These are phyloP conservation scores for Nannizziopsis arthrosporioides DNA, from an alignment of 2,329 filamentous ascomycete species.

Conservation along the genomic window DNA sequence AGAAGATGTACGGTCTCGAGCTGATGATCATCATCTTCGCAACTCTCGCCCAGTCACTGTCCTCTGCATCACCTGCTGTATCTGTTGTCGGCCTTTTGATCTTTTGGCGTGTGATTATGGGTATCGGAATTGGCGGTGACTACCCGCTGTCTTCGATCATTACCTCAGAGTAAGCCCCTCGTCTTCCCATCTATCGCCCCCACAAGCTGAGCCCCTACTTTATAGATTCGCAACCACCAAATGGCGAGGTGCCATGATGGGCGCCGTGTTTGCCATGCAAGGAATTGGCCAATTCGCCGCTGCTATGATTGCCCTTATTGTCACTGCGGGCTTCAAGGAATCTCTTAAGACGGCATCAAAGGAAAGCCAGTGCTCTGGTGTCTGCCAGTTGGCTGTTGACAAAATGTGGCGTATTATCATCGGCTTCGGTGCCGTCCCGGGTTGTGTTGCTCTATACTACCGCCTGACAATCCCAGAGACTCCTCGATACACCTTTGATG, in stretches of 20 bases:
- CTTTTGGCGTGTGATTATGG: conserved; percentile 75
- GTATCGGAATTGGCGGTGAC: conserved; percentile 68
- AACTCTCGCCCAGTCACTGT: conserved; percentile 59
- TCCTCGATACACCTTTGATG: conserved; percentile 76
- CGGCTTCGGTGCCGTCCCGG: conserved; percentile 69
- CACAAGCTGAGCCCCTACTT: not conserved
- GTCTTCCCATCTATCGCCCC: not conserved
- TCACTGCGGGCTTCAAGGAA: conserved; percentile 58
- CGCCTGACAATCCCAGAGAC: conserved; percentile 80
- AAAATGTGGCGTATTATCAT: conserved; percentile 81
- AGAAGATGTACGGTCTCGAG: conserved; percentile 75
- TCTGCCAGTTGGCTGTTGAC: conserved; percentile 61
- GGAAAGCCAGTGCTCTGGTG: conserved; percentile 47
- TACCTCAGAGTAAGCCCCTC: conserved; percentile 53
- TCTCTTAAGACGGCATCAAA: conserved; percentile 44
- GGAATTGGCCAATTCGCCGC: conserved; percentile 68
- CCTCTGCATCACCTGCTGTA: conserved; percentile 51
- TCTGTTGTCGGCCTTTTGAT: conserved; percentile 47
- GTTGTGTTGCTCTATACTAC: conserved; percentile 72
- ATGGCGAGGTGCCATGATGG: conserved; percentile 81
- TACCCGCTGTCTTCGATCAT: conserved; percentile 76
- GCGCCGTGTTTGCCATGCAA: conserved; percentile 76
- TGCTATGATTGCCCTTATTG: conserved; percentile 63
- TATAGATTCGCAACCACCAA: conserved; percentile 66
- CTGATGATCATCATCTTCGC: conserved; percentile 70